Evolutionary conservation across 495 filamentous ascomycete species (phyloP).

Genomic region (Cenococcum geophilum): DNA sequence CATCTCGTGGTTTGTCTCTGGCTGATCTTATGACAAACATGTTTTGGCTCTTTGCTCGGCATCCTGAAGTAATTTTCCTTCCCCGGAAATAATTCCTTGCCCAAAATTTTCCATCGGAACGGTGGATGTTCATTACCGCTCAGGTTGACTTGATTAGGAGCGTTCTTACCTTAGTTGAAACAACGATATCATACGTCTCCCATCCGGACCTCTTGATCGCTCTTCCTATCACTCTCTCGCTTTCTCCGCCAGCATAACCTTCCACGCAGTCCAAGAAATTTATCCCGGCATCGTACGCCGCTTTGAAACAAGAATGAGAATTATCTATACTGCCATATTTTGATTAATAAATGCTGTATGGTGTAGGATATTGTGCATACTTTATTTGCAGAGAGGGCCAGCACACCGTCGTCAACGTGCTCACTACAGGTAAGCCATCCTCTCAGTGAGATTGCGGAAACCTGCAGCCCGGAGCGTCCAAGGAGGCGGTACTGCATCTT

Average conservation of each 20-base stretch:
- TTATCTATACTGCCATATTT: conserved; percentile 43
- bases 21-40: no score
- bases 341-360: no score
- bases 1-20: no score
- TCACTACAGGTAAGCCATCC: conserved; percentile 76
- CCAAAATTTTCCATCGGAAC: no score
- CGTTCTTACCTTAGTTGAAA: conserved; percentile 66
- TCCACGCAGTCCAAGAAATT: conserved; percentile 59
- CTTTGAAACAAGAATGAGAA: conserved; percentile 63
- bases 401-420: conserved; percentile 60
- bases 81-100: no score
- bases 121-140: no score
- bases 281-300: conserved; percentile 67
- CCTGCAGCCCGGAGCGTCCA: conserved; percentile 67
- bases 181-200: conserved; percentile 76
- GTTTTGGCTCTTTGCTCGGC: no score
- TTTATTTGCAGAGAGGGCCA: no score
- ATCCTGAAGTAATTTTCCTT: no score
- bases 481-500: conserved; percentile 72
- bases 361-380: no score
- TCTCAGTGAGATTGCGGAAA: conserved; percentile 67
- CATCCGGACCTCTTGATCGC: conserved; percentile 61
- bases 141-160: background rate
- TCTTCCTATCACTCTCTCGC: conserved; percentile 67
- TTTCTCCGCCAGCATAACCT: conserved; percentile 59